These are phyloP conservation scores for Mycena venus DNA, from an alignment of 768 basidiomycete genomes.

Conservation along the genomic window DNA sequence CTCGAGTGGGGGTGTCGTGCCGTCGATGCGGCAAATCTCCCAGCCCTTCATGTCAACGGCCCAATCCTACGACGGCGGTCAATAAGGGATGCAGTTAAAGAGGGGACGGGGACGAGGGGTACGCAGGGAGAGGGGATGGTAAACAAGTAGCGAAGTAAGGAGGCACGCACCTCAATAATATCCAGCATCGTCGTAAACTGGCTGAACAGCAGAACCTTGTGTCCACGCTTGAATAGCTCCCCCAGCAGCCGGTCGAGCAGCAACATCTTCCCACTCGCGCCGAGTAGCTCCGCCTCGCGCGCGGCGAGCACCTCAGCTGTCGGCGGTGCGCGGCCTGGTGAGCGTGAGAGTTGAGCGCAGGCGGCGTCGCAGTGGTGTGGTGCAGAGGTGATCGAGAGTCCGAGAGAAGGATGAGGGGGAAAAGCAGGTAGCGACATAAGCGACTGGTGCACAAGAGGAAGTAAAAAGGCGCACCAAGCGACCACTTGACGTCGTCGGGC, in stretches of 20 bases:
- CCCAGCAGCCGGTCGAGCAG: constrained; percentile 89
- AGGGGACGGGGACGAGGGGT: background rate
- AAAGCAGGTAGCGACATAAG: no score
- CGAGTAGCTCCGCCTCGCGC: constrained; percentile 84
- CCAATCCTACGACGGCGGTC: constrained; percentile 75
- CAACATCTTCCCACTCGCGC: constrained; percentile 97
- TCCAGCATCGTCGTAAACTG: constrained; percentile 98
- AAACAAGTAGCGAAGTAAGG: background rate
- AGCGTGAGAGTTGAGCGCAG: no score
- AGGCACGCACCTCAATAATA: constrained; percentile 81
- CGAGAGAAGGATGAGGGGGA: no score
- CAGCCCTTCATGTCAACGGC: constrained; percentile 86
- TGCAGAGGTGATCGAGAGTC: no score
- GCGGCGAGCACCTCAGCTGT: constrained; percentile 50
- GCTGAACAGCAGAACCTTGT: constrained; percentile 90
- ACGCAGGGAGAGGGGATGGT: background rate
- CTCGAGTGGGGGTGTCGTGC: constrained; percentile 82
- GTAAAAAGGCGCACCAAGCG: background rate
- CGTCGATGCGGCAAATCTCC: constrained; percentile 93
- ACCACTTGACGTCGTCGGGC: constrained; percentile 20
- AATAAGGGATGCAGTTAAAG: background rate
- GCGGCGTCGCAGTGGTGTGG: no score
- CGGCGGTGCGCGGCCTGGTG: background rate
- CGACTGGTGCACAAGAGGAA: background rate
- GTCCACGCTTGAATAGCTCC: constrained; percentile 82